Evolutionary conservation across 257 asterid species (phyloP), one percentile per base, ranked within the genome.

Genomic region (Handroanthus guayacan): DNA sequence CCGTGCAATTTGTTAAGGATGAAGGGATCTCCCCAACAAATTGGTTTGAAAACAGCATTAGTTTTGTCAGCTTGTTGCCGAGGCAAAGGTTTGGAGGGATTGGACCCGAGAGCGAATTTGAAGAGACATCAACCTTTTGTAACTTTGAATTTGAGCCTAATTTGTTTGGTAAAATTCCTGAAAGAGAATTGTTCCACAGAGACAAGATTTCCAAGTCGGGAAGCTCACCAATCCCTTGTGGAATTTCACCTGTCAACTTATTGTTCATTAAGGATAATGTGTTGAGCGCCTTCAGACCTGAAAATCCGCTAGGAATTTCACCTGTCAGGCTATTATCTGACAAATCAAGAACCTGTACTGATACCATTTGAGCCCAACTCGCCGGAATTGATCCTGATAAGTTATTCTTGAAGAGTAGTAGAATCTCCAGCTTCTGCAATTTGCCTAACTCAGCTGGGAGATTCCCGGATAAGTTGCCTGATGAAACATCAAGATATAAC

Each of bases 111-210:
- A 95, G 82, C 0, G 76, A 80, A 80, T 93, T 93, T 0, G 98
- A 82, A 8, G 99, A 95, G 41, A 93, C 97, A 17, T 95, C 99
- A 3, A 95, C 87, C 65, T 75, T 78, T 56, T 81, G 89, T 38
- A 95, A 58, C 85, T 67, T 85, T 2, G 89, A 82, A 70, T 90
- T 95, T 16, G 92, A 89, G 65, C 99, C 99, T 20, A 95, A 79
- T 44, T 71, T 86, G 8, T 83, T 87, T 0, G 98, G 97, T 10
- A 95, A 71, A 69, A 79, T 81, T 13, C 99, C 99, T 5, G 97
- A 60, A 61, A 95, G 84, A 2, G 96, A 91, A 72, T 95, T 95
- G 75, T 95, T 93, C 98, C 98, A 95, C 18, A 95, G 63, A 37
- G 70, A 78, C 34, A 95, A 78, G 12, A 18, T 16, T 81, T 91